These are phyloP conservation scores for Vanderwaltozyma polyspora DNA, from an alignment of 805 yeast genomes.

Conservation along the genomic window DNA sequence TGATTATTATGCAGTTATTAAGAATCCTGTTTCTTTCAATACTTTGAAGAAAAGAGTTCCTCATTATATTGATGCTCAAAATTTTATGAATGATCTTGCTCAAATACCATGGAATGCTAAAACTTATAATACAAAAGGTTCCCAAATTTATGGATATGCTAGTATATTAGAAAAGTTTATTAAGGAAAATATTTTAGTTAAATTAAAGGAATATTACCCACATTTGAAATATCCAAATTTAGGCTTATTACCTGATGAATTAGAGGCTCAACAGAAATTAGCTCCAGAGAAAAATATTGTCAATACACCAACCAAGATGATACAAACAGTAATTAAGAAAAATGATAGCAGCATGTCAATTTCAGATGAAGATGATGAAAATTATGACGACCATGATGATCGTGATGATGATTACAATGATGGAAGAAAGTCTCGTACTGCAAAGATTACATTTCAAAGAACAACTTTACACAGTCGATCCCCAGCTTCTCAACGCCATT, in stretches of 20 bases:
- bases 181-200: slow-evolving; percentile 28
- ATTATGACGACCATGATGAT: background rate
- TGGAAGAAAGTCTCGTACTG: background rate
- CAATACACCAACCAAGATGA: background rate
- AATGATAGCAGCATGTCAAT: background rate
- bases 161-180: slow-evolving; percentile 35
- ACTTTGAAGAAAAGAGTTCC: slow-evolving; percentile 54
- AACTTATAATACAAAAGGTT: slow-evolving; percentile 62
- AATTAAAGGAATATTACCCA: slow-evolving; percentile 25
- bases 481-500: background rate
- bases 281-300: background rate
- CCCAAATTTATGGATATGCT: slow-evolving; percentile 59
- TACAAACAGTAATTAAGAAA: slow-evolving; percentile 4
- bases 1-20: slow-evolving; percentile 72
- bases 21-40: slow-evolving; percentile 71
- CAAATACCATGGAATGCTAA: slow-evolving; percentile 89
- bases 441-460: background rate
- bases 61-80: slow-evolving; percentile 49
- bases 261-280: background rate
- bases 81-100: slow-evolving; percentile 64
- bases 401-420: slow-evolving; percentile 1
- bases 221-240: slow-evolving; percentile 36
- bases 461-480: slow-evolving; percentile 3
- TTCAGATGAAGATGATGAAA: slow-evolving; percentile 1
- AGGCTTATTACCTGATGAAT: slow-evolving; percentile 58